Percentiles rank a stretch among this genome's conserved stretches.
These are phyloP conservation scores for Auxenochlorella protothecoides DNA, from an alignment of 139 green algal species.

Conservation along the genomic window DNA sequence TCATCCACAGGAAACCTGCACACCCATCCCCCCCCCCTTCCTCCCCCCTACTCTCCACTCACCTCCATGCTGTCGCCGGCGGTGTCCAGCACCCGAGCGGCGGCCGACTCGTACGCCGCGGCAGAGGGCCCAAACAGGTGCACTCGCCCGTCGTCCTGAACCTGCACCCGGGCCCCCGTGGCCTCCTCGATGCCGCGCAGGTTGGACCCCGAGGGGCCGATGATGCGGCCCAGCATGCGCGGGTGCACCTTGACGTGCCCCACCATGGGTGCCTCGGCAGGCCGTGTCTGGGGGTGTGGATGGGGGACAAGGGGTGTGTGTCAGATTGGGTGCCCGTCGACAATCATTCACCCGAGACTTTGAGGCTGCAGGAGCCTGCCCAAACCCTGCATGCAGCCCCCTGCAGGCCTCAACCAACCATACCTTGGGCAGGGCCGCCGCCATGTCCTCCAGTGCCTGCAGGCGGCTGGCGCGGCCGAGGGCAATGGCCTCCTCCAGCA, in stretches of 20 bases:
- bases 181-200: slow-evolving; percentile 35
- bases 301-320: not conserved
- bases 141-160: slow-evolving; percentile 27
- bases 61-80: slow-evolving; percentile 26
- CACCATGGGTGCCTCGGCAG: slow-evolving; percentile 6
- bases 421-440: slow-evolving; percentile 14
- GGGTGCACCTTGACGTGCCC: slow-evolving; percentile 23
- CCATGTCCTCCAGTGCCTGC: slow-evolving; percentile 39
- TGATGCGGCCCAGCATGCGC: slow-evolving; percentile 32
- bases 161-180: slow-evolving; percentile 16
- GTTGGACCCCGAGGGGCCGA: slow-evolving; percentile 30
- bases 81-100: slow-evolving; percentile 14
- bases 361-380: no score
- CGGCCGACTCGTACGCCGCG: slow-evolving; percentile 14
- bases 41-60: not conserved
- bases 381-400: not conserved
- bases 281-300: not conserved
- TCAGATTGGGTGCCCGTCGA: no score
- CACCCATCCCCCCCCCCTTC: not conserved
- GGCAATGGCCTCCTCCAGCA: slow-evolving; percentile 27
- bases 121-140: slow-evolving; percentile 31
- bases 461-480: slow-evolving; percentile 16
- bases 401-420: not conserved
- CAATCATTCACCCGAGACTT: no score
- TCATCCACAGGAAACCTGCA: not conserved